Percentiles rank a stretch among this genome's conserved stretches.
Evolutionary conservation across 345 rosid genomes (phyloP).

Genomic region (Euphorbia pulcherrima): DNA sequence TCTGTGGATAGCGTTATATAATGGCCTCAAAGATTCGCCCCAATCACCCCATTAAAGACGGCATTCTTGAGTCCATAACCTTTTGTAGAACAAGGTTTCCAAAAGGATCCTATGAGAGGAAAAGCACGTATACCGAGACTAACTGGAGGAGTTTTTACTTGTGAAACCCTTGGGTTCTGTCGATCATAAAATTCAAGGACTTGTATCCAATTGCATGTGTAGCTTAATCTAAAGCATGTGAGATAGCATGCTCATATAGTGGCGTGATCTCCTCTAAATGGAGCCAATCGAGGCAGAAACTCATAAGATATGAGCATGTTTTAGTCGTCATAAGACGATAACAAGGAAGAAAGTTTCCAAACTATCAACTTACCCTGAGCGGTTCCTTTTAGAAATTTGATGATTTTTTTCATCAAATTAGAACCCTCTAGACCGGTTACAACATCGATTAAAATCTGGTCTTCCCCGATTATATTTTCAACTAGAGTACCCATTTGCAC

Average conservation of each 20-base stretch:
- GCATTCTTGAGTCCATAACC: slow-evolving; percentile 17
- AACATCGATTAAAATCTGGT: background rate
- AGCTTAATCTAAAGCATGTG: slow-evolving; percentile 15
- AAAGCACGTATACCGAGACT: slow-evolving; percentile 4
- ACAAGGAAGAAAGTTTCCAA: background rate
- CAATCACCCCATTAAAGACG: slow-evolving; percentile 3
- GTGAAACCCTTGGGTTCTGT: slow-evolving; percentile 12
- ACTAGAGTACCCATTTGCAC: slow-evolving; percentile 1
- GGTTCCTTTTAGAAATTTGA: slow-evolving; percentile 5
- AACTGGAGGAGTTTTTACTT: slow-evolving; percentile 4
- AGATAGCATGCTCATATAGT: slow-evolving; percentile 13
- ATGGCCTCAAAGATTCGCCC: slow-evolving; percentile 6
- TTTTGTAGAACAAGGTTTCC: slow-evolving; percentile 34
- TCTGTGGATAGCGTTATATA: slow-evolving; percentile 17
- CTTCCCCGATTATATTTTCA: background rate
- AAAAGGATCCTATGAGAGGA: slow-evolving; percentile 15
- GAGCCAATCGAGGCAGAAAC: slow-evolving; percentile 6
- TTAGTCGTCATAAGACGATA: slow-evolving; percentile 10
- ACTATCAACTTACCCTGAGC: background rate
- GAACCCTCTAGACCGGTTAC: slow-evolving; percentile 9
- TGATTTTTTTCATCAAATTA: slow-evolving; percentile 14
- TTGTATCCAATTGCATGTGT: slow-evolving; percentile 16
- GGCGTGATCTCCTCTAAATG: background rate
- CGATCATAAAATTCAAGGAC: slow-evolving; percentile 19
- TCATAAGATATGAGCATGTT: slow-evolving; percentile 5